phyloP scores from a whole-genome alignment of 352 stramenopile genomes.

The Phytophthora vignae region DNA sequence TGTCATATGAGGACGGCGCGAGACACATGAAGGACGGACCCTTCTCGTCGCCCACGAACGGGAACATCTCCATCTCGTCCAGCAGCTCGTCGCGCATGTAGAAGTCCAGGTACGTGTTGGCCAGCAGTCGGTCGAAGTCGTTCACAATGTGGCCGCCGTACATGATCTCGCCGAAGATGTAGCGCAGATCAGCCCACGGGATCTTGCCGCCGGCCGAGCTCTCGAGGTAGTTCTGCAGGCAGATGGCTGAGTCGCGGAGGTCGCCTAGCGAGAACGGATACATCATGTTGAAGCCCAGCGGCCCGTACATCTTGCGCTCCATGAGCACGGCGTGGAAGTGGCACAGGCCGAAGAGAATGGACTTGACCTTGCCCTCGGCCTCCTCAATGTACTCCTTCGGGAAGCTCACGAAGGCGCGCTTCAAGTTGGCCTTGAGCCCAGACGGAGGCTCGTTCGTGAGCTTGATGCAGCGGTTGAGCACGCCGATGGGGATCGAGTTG shows the following conservation, averaged over 20 bases:
- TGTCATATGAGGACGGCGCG: conserved; percentile 96
- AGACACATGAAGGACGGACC: conserved; percentile 94
- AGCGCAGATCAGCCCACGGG: conserved; percentile 96
- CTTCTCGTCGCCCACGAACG: conserved; percentile 97
- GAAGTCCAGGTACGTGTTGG: conserved; percentile 98
- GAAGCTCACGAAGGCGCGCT: conserved; percentile 97
- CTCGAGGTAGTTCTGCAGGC: conserved; percentile 97
- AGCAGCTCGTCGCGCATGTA: conserved; percentile 98
- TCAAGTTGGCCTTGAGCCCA: conserved; percentile 96
- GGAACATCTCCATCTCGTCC: conserved; percentile 99
- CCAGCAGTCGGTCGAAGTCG: conserved; percentile 95
- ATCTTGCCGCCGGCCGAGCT: conserved; percentile 95
- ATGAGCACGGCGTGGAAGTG: conserved; percentile 98
- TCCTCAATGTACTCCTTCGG: conserved; percentile 97
- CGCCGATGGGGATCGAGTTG: conserved; percentile 94
- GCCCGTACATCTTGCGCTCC: conserved; percentile 98
- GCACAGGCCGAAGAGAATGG: conserved; percentile 97
- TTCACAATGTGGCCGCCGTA: conserved; percentile 97
- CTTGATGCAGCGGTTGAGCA: conserved; percentile 97
- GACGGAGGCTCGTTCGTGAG: conserved; percentile 96
- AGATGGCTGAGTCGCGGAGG: conserved; percentile 95
- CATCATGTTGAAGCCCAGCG: conserved; percentile 99
- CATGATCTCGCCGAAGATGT: conserved; percentile 98
- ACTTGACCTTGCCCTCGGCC: conserved; percentile 95
- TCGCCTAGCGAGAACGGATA: conserved; percentile 98